Evolutionary conservation across 345 rosid genomes (phyloP), one percentile per base, ranked within the genome.

Genomic region (Mercurialis annua): DNA sequence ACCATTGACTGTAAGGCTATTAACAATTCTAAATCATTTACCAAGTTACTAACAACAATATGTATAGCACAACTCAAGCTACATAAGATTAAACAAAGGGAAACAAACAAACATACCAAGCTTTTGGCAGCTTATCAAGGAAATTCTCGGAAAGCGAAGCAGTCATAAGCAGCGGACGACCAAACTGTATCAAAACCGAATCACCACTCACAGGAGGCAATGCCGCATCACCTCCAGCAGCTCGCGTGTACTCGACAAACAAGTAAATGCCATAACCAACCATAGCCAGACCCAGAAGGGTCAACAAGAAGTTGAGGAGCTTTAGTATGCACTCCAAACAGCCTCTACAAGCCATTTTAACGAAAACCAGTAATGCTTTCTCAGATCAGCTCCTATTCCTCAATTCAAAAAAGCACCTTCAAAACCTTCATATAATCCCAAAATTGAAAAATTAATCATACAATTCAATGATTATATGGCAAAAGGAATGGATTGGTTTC

Each of bases 181-280:
- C 97, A 1, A 89, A 83, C 61, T 85, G 87, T 12, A 81, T n/a
- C 67, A 80, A 68, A 65, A 62, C 64, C 26, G 67, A 61, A 62
- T 78, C 78, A 21, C 66, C 76, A 58, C 66, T 73, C 9, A 38
- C 49, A 36, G 87, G 74, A 14, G 64, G 64, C 53, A 79, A 62
- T 55, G 70, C 10, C 2, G 66, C 52, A 67, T 57, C 63, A 24
- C 71, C 62, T 27, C 70, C 83, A 9, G 83, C 69, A 0, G 83
- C 84, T 36, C 70, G 77, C 77, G 77, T 75, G 71, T 85, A 94
- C 82, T 83, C 82, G 31, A 94, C 89, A 56, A 91, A 89, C 83
- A 94, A 85, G 84, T 94, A 94, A 72, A 94, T 89, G 63, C 99
- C 99, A 75, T 86, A 94, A 21, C 99, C 96, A 73, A 89, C 81